Evolutionary conservation across 1,284 basidiomycete species (phyloP).

Genomic region (Neotropicomus parvogracilis): DNA sequence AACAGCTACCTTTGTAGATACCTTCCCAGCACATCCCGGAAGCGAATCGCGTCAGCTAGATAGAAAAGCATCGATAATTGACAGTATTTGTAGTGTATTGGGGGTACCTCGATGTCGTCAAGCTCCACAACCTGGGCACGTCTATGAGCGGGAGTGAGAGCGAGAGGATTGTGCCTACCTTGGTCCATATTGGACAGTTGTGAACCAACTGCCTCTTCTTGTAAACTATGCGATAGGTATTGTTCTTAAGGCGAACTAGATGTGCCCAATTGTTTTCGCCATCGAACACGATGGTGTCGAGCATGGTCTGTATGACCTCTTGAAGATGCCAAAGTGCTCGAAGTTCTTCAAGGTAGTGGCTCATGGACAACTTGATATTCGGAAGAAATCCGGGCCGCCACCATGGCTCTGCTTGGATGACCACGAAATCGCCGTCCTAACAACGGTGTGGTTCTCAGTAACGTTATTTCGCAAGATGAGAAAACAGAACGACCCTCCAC

Average conservation of each 20-base stretch:
- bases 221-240: constrained; percentile 36
- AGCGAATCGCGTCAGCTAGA: constrained; percentile 28
- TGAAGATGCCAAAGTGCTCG: constrained; percentile 26
- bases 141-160: constrained; percentile 9
- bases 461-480: background rate
- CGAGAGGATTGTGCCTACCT: constrained; percentile 14
- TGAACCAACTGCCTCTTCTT: constrained; percentile 32
- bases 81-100: background rate
- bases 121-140: constrained; percentile 29
- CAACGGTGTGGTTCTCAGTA: constrained; percentile 10
- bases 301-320: constrained; percentile 37
- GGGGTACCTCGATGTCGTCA: constrained; percentile 31
- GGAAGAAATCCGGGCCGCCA: constrained; percentile 15
- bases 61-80: background rate
- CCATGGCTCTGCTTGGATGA: constrained; percentile 39
- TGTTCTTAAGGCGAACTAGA: constrained; percentile 32
- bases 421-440: constrained; percentile 36
- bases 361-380: background rate
- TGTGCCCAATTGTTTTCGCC: constrained; percentile 44
- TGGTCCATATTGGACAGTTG: constrained; percentile 39
- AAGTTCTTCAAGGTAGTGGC: constrained; percentile 16
- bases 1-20: constrained; percentile 26
- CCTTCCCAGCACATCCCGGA: constrained; percentile 28
- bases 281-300: constrained; percentile 39
- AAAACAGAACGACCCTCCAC: constrained; percentile 26